Evolutionary conservation across 352 stramenopile species (phyloP).

Genomic region (Pseudoperonospora humuli): DNA sequence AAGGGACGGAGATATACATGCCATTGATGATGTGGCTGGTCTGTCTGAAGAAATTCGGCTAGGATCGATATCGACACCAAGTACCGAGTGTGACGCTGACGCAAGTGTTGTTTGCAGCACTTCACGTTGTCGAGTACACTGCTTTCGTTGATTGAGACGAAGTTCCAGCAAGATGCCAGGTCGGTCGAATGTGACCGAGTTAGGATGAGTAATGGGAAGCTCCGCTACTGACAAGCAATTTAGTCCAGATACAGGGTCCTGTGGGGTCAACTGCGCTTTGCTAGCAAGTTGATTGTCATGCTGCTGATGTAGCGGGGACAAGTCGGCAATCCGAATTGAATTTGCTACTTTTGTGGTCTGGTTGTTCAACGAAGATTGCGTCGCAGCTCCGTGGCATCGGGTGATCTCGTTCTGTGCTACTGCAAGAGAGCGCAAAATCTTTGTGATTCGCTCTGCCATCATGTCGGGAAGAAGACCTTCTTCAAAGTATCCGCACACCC

Average conservation of each 20-base stretch:
- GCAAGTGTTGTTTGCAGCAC: constrained; percentile 32
- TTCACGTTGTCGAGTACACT: constrained; percentile 44
- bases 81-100: constrained; percentile 43
- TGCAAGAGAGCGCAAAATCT: constrained; percentile 48
- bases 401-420: constrained; percentile 43
- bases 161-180: constrained; percentile 63
- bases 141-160: constrained; percentile 54
- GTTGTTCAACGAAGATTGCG: constrained; percentile 8
- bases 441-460: constrained; percentile 38
- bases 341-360: constrained; percentile 4
- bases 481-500: constrained; percentile 57
- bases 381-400: constrained; percentile 32
- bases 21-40: constrained; percentile 3
- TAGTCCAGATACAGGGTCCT: constrained; percentile 9
- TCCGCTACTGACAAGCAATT: constrained; percentile 13
- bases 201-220: constrained; percentile 33
- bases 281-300: constrained; percentile 7
- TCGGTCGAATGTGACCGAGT: constrained; percentile 51
- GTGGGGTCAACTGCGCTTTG: constrained; percentile 9
- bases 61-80: constrained; percentile 38
- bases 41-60: constrained; percentile 7
- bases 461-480: constrained; percentile 25
- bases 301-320: not conserved
- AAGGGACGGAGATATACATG: no score
- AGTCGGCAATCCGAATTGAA: constrained; percentile 9